These are phyloP conservation scores for Cyberlindnera sargentensis DNA, from an alignment of 805 yeast species.

Conservation along the genomic window DNA sequence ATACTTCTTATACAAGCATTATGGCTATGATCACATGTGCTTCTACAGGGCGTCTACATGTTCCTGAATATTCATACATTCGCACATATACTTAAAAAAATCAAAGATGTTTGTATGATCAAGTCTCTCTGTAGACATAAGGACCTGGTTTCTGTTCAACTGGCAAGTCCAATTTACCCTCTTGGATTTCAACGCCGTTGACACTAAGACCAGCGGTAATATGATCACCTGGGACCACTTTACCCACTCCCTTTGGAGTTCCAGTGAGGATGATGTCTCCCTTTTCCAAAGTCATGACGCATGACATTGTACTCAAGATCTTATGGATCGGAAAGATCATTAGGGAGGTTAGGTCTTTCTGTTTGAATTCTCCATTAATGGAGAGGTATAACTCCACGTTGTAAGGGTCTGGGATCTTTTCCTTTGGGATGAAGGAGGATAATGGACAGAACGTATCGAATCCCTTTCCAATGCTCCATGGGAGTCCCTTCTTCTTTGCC, in stretches of 20 bases:
- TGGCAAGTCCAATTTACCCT: slow-evolving; percentile 29
- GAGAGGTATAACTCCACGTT: slow-evolving; percentile 54
- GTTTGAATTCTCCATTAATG: slow-evolving; percentile 66
- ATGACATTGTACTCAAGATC: slow-evolving; percentile 71
- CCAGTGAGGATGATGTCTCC: slow-evolving; percentile 94
- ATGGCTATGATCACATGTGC: too few species aligned
- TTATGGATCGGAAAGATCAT: slow-evolving; percentile 87
- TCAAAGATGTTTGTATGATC: too few species aligned
- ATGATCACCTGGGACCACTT: slow-evolving; percentile 68
- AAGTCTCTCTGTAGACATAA: slow-evolving; percentile 42
- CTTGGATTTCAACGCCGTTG: slow-evolving; percentile 50
- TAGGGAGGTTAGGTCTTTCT: slow-evolving; percentile 66
- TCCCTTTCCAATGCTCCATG: slow-evolving; percentile 96
- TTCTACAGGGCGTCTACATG: slow-evolving; percentile 17
- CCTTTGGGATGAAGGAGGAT: slow-evolving; percentile 64
- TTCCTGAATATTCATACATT: too few species aligned
- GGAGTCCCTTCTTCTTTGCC: slow-evolving; percentile 88
- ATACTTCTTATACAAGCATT: too few species aligned
- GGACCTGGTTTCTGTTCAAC: slow-evolving; percentile 49
- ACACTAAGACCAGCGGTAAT: slow-evolving; percentile 56
- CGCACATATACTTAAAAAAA: too few species aligned
- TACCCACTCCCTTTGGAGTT: slow-evolving; percentile 97
- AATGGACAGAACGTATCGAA: slow-evolving; percentile 93
- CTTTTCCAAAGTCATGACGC: slow-evolving; percentile 84
- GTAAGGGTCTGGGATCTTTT: slow-evolving; percentile 63